Conservation (phyloP, 164 flowering plant genomes). For the Vitis vinifera region DNA sequence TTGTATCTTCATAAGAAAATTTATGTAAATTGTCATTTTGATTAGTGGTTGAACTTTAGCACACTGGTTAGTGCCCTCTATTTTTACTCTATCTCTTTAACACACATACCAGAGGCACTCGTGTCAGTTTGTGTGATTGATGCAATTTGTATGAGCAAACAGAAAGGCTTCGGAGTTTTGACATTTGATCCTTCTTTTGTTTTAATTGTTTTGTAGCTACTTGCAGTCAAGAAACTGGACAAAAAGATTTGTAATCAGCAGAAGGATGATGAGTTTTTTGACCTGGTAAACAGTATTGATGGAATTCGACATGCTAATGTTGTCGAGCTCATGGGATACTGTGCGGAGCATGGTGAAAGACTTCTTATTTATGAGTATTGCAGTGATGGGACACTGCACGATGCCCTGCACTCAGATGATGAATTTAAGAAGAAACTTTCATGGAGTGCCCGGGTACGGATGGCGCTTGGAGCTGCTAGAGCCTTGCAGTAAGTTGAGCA, state of each 20-base stretch:
- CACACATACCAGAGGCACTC: too few species aligned
- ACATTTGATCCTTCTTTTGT: constrained; percentile 1
- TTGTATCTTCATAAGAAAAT: too few species aligned
- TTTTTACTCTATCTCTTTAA: too few species aligned
- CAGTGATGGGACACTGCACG: constrained; percentile 75
- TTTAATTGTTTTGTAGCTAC: constrained; percentile 30
- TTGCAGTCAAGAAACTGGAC: constrained; percentile 81
- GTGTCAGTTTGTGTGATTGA: not conserved
- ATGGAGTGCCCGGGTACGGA: constrained; percentile 77
- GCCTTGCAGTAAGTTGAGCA: constrained; percentile 76
- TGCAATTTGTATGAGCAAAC: not conserved
- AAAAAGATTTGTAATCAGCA: constrained; percentile 47
- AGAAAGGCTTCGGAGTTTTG: constrained; percentile 14
- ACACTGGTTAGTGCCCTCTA: too few species aligned
- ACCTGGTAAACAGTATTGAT: constrained; percentile 70
- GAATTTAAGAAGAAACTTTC: constrained; percentile 59
- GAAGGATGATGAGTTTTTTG: constrained; percentile 73
- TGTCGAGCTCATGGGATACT: constrained; percentile 89
- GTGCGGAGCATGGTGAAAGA: constrained; percentile 82
- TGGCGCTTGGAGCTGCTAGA: constrained; percentile 97
- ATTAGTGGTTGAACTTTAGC: too few species aligned
- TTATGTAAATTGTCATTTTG: too few species aligned
- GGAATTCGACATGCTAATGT: constrained; percentile 80
- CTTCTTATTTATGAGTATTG: constrained; percentile 85
- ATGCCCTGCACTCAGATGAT: constrained; percentile 77